Base-by-base conservation (phyloP, 768 basidiomycete genomes). In the Kwoniella newhampshirensis region DNA sequence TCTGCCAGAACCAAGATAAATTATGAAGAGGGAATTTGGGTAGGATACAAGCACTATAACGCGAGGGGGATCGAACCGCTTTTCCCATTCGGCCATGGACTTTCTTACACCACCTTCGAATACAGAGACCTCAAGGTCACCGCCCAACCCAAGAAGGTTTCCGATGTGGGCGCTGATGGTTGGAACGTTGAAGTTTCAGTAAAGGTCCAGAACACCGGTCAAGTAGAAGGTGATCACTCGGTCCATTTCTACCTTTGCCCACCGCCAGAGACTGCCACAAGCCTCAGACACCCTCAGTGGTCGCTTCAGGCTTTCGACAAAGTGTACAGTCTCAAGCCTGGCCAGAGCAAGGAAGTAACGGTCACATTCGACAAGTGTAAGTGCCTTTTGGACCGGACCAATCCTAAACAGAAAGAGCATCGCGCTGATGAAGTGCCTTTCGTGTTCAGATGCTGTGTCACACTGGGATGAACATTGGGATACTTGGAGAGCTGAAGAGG, bases 181-280 rank as follows among this genome's bases (percentile, higher is more conserved):
- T 23, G 61, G 73, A 30, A 62, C 46, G n/a, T 66, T 53, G 49
- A 59, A 28, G 70, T 69, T n/a, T 50, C 35, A 11, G 64, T 72
- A 12, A 57, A 56, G 23, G 78, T 87, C 62, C 79, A 72, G 51
- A 88, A 87, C 72, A 81, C 78, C 17, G 86, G 87, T 3, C 55
- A 73, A 1, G 58, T 81, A 12, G 57, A 70, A 0, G 87, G 86
- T 15, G 83, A 82, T 0, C 84, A 87, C 66, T 84, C 85, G 39
- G 82, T 84, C 4, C 87, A 88, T 68, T 70, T 87, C 37, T 87
- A 87, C 73, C 76, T 85, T 9, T 77, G 80, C 5, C 70, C 70
- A 11, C 70, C 70, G 1, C 21, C 23, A 17, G 67, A 64, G 46
- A 64, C 64, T 13, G 23, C 51, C 1, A 68, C 65, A 2, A 45